Conservation (phyloP, 2,329 filamentous ascomycete genomes). For the Ophiosphaerella narmari region DNA sequence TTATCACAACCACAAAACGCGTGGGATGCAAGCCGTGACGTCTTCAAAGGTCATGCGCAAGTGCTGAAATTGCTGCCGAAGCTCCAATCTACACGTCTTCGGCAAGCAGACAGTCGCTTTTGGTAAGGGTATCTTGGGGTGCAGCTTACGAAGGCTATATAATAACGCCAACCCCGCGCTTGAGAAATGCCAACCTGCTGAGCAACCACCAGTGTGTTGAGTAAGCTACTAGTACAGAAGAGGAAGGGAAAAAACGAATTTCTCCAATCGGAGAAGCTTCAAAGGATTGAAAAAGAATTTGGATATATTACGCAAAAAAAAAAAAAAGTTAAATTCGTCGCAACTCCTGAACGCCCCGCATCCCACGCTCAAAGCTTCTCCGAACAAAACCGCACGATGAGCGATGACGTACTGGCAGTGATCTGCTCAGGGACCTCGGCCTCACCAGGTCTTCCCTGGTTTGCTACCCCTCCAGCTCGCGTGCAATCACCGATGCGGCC, state of each 20-base stretch:
- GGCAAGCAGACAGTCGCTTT: conserved; percentile 21
- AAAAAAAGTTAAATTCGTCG: no score
- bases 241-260: background rate
- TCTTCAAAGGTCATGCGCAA: conserved; percentile 11
- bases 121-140: conserved; percentile 8
- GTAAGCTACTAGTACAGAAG: conserved; percentile 4
- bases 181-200: conserved; percentile 11
- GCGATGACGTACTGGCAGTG: background rate
- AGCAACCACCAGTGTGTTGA: conserved; percentile 10
- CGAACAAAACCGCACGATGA: background rate
- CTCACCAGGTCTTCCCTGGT: background rate
- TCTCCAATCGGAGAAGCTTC: conserved; percentile 6
- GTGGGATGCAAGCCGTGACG: conserved; percentile 5
- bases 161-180: conserved; percentile 14
- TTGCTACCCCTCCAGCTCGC: background rate
- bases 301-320: background rate
- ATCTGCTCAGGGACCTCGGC: background rate
- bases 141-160: conserved; percentile 22
- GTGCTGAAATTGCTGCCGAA: conserved; percentile 4
- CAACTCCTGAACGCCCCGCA: conserved; percentile 14
- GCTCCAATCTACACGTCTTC: conserved; percentile 14
- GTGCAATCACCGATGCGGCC: background rate
- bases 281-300: background rate
- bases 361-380: conserved; percentile 14
- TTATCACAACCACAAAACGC: conserved; percentile 4